These are phyloP conservation scores for Blastobotrys malaysiensis DNA, from an alignment of 1,139 yeast species.

Conservation along the genomic window DNA sequence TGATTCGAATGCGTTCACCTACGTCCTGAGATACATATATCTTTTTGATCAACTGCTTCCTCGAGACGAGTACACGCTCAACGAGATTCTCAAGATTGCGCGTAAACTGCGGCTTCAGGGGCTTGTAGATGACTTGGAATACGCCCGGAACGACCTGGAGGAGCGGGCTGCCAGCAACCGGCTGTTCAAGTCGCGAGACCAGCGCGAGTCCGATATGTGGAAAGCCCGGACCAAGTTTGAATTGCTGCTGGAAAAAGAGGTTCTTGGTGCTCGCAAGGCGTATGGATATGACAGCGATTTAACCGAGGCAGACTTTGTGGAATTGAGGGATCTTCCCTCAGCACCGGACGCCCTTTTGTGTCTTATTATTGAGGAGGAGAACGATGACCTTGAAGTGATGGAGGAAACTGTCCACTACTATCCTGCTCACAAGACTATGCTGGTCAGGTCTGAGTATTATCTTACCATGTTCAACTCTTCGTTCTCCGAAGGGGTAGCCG, in stretches of 20 bases:
- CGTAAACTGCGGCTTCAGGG: slow-evolving; percentile 36
- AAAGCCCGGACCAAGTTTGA: slow-evolving; percentile 26
- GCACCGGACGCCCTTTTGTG: slow-evolving; percentile 47
- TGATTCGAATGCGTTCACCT: slow-evolving; percentile 33
- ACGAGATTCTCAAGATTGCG: slow-evolving; percentile 35
- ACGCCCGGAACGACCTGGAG: slow-evolving; percentile 15
- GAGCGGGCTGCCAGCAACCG: slow-evolving; percentile 8
- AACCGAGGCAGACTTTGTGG: slow-evolving; percentile 3
- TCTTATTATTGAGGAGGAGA: neutral
- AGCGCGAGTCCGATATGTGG: slow-evolving; percentile 18
- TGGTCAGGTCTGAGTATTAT: slow-evolving; percentile 59
- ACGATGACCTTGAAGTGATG: slow-evolving; percentile 29
- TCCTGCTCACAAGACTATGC: slow-evolving; percentile 60
- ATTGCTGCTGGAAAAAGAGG: slow-evolving; percentile 36
- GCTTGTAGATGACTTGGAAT: slow-evolving; percentile 35
- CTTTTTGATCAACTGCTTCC: slow-evolving; percentile 39
- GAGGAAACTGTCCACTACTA: slow-evolving; percentile 36
- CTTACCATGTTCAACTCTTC: slow-evolving; percentile 57
- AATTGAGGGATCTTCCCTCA: slow-evolving; percentile 23
- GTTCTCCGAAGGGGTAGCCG: slow-evolving; percentile 32
- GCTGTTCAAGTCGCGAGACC: slow-evolving; percentile 8
- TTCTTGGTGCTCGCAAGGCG: slow-evolving; percentile 32
- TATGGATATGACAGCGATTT: slow-evolving; percentile 7
- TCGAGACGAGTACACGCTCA: slow-evolving; percentile 28
- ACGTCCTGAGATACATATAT: slow-evolving; percentile 50